Base-by-base conservation (phyloP, 1,139 yeast species). In the Yamadazyma songkhlaensis region DNA sequence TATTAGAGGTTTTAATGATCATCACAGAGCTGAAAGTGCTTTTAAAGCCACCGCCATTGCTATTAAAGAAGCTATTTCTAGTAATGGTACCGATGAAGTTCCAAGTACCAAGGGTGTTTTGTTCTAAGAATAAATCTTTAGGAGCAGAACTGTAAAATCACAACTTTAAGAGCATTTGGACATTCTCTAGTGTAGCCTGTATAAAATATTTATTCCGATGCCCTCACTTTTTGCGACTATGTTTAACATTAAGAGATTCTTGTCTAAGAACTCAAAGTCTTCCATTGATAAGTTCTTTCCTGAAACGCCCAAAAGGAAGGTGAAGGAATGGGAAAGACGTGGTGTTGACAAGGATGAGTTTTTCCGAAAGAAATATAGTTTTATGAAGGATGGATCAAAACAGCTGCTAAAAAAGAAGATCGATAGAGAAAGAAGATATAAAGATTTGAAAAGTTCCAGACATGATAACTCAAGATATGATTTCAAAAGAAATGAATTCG, bases 21-120 rank as follows among this genome's bases (percentile, higher is more conserved):
- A 92, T 60, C 98, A 92, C 63, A 74, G 97, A 47, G 87, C 96
- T 29, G 98, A 92, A 62, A 79, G 89, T 57, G 97, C 98, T 0
- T 92, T 92, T 68, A 92, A 92, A 65, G 96, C 97, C 1, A 67
- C 89, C 51, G 98, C 98, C 0, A 72, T 92, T 20, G 98, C 98
- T 6, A 72, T 92, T 38, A 83, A 78, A 51, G 96, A 89, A 55
- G 94, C 98, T 25, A 82, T 78, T 38, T 74, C 92, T 7, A 72
- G 77, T 49, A 88, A 88, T 29, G 98, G 97, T 22, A 79, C 82
- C 20, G 72, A 88, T 53, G 98, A 92, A 46, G 88, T 92, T 35
- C 98, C 98, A 20, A 84, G 95, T 42, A 92, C 98, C 21, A 92
- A 92, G 64, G 98, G 98, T 36, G 98, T 92, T 7, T 71, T 92